Base-by-base conservation (phyloP, 768 basidiomycete species). In the Punctularia strigosozonata region DNA sequence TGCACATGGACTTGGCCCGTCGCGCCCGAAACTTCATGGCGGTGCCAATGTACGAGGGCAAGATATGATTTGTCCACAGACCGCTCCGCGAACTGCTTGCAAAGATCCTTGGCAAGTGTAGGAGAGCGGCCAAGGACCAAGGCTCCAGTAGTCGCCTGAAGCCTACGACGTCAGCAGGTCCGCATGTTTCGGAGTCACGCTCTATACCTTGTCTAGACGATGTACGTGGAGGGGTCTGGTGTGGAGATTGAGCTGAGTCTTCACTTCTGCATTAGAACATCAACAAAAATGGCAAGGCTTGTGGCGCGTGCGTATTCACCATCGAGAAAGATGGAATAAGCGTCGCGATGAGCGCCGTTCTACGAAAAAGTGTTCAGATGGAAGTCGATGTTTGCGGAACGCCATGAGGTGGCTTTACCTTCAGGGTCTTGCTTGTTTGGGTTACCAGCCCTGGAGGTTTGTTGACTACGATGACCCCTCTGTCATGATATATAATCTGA, bases 191-290 rank as follows among this genome's bases (percentile, higher is more conserved):
- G 17, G 24, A 36, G 22, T 13, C n/a, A n/a, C n/a, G n/a, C n/a
- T n/a, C n/a, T n/a, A n/a, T 19, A 75, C 80, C 62, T 77, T 78
- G 59, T 82, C 80, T 4, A 83, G 64, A 12, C 80, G 69, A 50
- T 83, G 80, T 17, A 81, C 68, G 5, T 71, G 59, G 38, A 61
- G 60, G 5, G 71, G 76, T n/a, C 54, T 42, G 19, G 40, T 46
- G 13, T 50, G 46, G 35, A 70, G 48, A 12, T 50, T 45, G 36
- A 71, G 54, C 36, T 50, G 47, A 18, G 47, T 34, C 25, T 53
- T 58, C 46, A 45, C 46, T 38, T 36, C 24, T 17, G 31, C 22
- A 31, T 32, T 32, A 6, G 40, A 13, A 6, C 25, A 34, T 34
- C 18, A 31, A 21, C 37, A 18, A 40, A 35, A n/a, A 21, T 13